These are phyloP conservation scores for Meira nashicola DNA, from an alignment of 1,284 basidiomycete species.

Conservation along the genomic window DNA sequence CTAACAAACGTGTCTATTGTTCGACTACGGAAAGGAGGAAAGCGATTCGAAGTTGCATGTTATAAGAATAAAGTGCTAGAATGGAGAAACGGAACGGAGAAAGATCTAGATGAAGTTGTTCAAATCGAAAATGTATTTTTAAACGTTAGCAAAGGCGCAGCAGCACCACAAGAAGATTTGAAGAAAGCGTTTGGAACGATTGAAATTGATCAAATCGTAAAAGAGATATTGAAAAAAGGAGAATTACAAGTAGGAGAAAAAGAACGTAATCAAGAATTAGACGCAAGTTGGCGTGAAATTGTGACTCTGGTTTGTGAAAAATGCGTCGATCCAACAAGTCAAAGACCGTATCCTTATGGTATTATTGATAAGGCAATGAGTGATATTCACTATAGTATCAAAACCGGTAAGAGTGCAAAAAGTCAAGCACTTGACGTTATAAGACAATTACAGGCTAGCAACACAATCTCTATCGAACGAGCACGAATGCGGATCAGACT, in stretches of 20 bases:
- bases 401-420: constrained; percentile 83
- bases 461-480: constrained; percentile 81
- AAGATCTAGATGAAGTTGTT: constrained; percentile 87
- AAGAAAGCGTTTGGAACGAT: constrained; percentile 82
- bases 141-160: constrained; percentile 93
- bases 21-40: constrained; percentile 89
- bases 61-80: constrained; percentile 99
- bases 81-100: constrained; percentile 89
- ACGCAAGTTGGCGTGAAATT: constrained; percentile 80
- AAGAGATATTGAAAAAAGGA: constrained; percentile 85
- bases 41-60: constrained; percentile 96
- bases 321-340: constrained; percentile 85
- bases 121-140: constrained; percentile 94
- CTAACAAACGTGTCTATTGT: constrained; percentile 95
- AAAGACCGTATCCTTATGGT: constrained; percentile 83
- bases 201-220: constrained; percentile 69
- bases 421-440: constrained; percentile 77
- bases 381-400: constrained; percentile 86
- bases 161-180: constrained; percentile 82
- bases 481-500: constrained; percentile 87
- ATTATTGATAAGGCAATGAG: constrained; percentile 98
- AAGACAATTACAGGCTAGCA: constrained; percentile 61
- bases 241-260: constrained; percentile 97
- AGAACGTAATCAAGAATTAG: constrained; percentile 83
- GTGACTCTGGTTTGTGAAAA: constrained; percentile 89